Evolutionary conservation across 2,329 filamentous ascomycete species (phyloP), one percentile per base, ranked within the genome.

Genomic region (Amphichorda felina): DNA sequence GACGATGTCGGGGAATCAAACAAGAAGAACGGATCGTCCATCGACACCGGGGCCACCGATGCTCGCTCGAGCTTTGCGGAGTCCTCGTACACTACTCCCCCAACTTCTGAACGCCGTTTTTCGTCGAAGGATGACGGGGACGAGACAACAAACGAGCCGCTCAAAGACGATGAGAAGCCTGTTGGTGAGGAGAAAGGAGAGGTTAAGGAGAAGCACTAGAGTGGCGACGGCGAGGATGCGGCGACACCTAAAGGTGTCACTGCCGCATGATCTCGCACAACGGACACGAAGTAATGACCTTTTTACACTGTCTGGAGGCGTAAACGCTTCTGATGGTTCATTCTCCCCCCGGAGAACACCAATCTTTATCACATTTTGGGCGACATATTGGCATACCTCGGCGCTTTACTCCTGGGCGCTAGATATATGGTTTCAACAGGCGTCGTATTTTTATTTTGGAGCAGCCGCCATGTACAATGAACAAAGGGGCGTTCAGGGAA

Each of bases 11-110:
- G 6, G 10, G 21, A 24, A 6, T 24, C 21, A 10, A 6, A 24
- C 21, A 24, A 24, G 6, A 24, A 24, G 21, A 10, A 6, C 9
- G 28, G 35, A 11, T 14, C 28, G 9, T 61, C 57, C 5, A 48
- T 59, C 22, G 60, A 52, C 36, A 60, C 56, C 10, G 54, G 57
- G n/a, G 48, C 44, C 6, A 59, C 50, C 2, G 57, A 59, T 19
- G 54, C 58, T 26, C 49, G 50, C 30, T 60, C 51, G 49, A 61
- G 57, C 41, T 45, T 54, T 15, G 55, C 59, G 26, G 50, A 54
- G 18, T 57, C 57, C 8, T 56, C 53, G 8, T 42, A 59, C 13
- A 59, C 56, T 21, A 61, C 57, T 2, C 56, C 57, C 2, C 56
- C 57, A 2, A 60, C 55, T 3, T 60, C 57, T 16, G 57, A 60